Evolutionary conservation across 2,329 filamentous ascomycete species (phyloP).

Genomic region (Alternaria triticimaculans): DNA sequence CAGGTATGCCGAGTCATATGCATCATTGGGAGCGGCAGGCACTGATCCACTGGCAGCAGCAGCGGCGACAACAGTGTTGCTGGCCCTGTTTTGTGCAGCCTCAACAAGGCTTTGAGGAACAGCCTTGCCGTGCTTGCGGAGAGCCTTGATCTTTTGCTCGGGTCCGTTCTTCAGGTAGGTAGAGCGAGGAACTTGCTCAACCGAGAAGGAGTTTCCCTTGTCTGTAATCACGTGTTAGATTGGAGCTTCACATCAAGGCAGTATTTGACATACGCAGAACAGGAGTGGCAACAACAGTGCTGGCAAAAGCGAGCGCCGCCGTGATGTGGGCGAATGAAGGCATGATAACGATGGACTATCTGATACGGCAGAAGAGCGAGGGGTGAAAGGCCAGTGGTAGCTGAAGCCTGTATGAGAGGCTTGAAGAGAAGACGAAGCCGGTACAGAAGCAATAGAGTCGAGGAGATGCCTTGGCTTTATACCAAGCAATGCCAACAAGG

Average conservation of each 20-base stretch:
- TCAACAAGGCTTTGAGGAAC: constrained; percentile 36
- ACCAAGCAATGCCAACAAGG: constrained; percentile 24
- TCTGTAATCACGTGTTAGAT: constrained; percentile 4
- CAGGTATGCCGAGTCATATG: constrained; percentile 42
- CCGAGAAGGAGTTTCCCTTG: constrained; percentile 38
- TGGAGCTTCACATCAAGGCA: neutral
- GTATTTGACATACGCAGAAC: constrained; percentile 22
- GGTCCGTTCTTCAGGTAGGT: constrained; percentile 49
- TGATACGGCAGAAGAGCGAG: constrained; percentile 11
- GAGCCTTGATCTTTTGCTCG: constrained; percentile 47
- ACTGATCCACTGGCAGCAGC: constrained; percentile 43
- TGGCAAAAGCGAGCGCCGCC: constrained; percentile 39
- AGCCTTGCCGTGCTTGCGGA: constrained; percentile 47
- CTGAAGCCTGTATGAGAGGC: constrained; percentile 18
- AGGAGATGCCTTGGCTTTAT: constrained; percentile 36
- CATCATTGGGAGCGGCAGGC: constrained; percentile 50
- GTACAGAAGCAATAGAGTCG: constrained; percentile 23
- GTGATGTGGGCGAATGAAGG: constrained; percentile 42
- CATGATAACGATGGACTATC: constrained; percentile 30
- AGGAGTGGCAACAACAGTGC: constrained; percentile 36
- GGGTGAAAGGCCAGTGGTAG: constrained; percentile 19
- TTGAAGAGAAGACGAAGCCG: constrained; percentile 11
- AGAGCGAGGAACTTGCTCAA: constrained; percentile 40
- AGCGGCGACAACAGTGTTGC: constrained; percentile 16
- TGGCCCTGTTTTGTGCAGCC: constrained; percentile 43